These are phyloP conservation scores for Carallia pectinifolia DNA, from an alignment of 345 rosid genomes.

Conservation along the genomic window DNA sequence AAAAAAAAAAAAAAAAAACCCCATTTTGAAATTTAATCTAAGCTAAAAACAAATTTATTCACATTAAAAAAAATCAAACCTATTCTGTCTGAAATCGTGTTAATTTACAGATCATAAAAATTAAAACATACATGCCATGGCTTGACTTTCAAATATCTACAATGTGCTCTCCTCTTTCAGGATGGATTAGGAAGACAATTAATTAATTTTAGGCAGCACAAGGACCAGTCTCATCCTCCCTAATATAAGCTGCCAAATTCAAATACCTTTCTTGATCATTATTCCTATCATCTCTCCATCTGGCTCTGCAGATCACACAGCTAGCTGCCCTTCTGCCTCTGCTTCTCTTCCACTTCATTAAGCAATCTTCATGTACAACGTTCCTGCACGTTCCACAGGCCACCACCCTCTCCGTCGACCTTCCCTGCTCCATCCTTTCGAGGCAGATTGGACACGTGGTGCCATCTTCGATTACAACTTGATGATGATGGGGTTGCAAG, in stretches of 20 bases:
- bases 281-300: constrained; percentile 50
- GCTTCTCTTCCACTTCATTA: constrained; percentile 69
- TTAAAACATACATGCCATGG: too few species aligned
- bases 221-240: neutral
- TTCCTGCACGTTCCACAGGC: constrained; percentile 70
- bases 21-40: too few species aligned
- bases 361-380: constrained; percentile 73
- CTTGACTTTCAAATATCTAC: neutral
- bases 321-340: constrained; percentile 61
- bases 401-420: constrained; percentile 31
- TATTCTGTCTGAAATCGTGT: too few species aligned
- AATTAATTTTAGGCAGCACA: constrained; percentile 14
- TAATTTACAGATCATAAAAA: too few species aligned
- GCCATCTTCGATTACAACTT: constrained; percentile 35
- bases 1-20: too few species aligned
- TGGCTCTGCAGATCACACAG: constrained; percentile 78
- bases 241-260: constrained; percentile 62
- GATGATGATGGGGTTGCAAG: neutral
- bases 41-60: too few species aligned
- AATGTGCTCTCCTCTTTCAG: neutral
- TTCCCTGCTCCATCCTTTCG: constrained; percentile 50
- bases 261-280: constrained; percentile 43
- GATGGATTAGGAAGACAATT: neutral
- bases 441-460: constrained; percentile 67
- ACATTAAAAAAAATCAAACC: too few species aligned